These are phyloP conservation scores for Passiflora organensis DNA, from an alignment of 345 rosid genomes.

Conservation along the genomic window DNA sequence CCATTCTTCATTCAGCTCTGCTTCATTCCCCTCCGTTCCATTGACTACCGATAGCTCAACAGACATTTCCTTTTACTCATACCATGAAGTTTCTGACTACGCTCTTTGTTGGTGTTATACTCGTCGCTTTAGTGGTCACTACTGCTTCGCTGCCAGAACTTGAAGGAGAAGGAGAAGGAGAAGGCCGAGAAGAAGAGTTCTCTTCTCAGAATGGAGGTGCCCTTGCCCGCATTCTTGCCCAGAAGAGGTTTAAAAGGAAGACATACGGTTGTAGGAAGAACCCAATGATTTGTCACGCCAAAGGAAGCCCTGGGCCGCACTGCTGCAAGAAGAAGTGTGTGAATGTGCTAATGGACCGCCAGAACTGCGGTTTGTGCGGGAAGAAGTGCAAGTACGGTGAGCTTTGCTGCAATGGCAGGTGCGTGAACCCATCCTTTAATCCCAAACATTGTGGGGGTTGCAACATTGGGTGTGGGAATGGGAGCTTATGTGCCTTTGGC, in stretches of 20 bases:
- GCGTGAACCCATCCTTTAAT: slow-evolving; percentile 30
- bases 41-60: too few relatives aligned
- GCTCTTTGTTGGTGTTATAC: neutral
- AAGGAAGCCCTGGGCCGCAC: slow-evolving; percentile 33
- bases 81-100: neutral
- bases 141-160: neutral
- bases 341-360: slow-evolving; percentile 9
- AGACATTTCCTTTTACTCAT: too few relatives aligned
- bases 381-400: slow-evolving; percentile 37
- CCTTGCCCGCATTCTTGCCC: neutral
- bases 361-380: slow-evolving; percentile 39
- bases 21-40: too few relatives aligned
- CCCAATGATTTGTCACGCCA: slow-evolving; percentile 13
- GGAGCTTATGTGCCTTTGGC: slow-evolving; percentile 31
- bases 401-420: slow-evolving; percentile 36
- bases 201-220: neutral
- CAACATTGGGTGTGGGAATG: slow-evolving; percentile 22
- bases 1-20: neutral
- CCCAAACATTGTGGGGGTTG: slow-evolving; percentile 32
- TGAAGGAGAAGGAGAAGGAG: neutral
- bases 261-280: slow-evolving; percentile 14
- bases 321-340: slow-evolving; percentile 41
- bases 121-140: neutral
- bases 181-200: neutral
- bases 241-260: neutral